These are phyloP conservation scores for Psilocybe mexicana DNA, from an alignment of 1,284 basidiomycete genomes.

Conservation along the genomic window DNA sequence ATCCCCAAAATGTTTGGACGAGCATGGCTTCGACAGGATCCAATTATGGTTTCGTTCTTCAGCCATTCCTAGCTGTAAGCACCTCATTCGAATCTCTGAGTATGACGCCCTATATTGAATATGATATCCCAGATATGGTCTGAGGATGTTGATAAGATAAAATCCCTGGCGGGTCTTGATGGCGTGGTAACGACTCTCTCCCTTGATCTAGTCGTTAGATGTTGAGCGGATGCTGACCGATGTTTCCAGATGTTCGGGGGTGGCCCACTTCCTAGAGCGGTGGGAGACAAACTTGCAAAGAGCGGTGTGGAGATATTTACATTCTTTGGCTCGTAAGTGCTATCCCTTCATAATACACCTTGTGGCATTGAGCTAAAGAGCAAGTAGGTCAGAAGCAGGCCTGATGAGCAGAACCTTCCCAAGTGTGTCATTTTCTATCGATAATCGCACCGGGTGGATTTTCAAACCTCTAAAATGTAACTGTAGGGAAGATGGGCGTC, in stretches of 20 bases:
- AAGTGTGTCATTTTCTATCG: neutral
- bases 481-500: neutral
- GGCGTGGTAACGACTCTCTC: neutral
- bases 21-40: neutral
- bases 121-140: slow-evolving; percentile 3
- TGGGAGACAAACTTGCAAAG: slow-evolving; percentile 1
- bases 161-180: neutral
- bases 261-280: neutral
- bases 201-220: neutral
- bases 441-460: neutral
- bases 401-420: neutral
- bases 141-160: slow-evolving; percentile 1
- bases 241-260: slow-evolving; percentile 4
- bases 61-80: slow-evolving; percentile 3
- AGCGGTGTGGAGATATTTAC: slow-evolving; percentile 3
- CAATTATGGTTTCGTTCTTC: slow-evolving; percentile 4
- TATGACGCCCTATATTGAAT: neutral
- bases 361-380: neutral
- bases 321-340: slow-evolving; percentile 2
- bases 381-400: slow-evolving; percentile 1
- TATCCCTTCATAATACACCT: neutral
- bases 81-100: neutral
- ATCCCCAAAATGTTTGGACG: slow-evolving; percentile 5
- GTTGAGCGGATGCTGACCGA: neutral
- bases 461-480: neutral